phyloP scores from a whole-genome alignment of 164 flowering plant genomes.

The Umbellularia californica region DNA sequence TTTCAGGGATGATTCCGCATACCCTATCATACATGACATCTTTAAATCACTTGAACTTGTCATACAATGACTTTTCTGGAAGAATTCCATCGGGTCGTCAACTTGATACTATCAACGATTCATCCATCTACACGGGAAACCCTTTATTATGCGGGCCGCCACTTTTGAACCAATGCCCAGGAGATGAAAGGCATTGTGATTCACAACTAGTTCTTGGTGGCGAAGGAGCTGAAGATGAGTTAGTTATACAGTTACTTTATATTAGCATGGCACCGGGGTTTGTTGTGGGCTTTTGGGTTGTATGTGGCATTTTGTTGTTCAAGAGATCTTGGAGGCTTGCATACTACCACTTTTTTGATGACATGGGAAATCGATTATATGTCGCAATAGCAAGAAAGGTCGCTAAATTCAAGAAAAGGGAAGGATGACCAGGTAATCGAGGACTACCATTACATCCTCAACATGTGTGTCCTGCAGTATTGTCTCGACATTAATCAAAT shows the following conservation, averaged over 20 bases:
- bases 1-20: neutral
- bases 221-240: neutral
- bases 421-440: too few relatives aligned
- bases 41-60: neutral
- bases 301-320: neutral
- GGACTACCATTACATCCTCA: too few relatives aligned
- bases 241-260: neutral
- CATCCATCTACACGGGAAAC: neutral
- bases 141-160: conserved; percentile 1
- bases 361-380: neutral
- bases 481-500: too few relatives aligned
- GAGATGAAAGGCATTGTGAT: neutral
- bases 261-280: conserved; percentile 7
- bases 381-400: neutral
- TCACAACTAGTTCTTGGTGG: neutral
- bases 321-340: conserved; percentile 16
- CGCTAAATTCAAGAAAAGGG: neutral
- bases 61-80: conserved; percentile 7
- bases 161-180: neutral
- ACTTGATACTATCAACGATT: neutral
- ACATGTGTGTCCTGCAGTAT: too few relatives aligned
- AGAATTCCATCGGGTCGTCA: neutral
- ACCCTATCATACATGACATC: neutral
- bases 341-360: conserved; percentile 3
- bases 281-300: conserved; percentile 9